These are phyloP conservation scores for Syncephalastrum racemosum DNA, from an alignment of 371 early-diverging fungal species.

Conservation along the genomic window DNA sequence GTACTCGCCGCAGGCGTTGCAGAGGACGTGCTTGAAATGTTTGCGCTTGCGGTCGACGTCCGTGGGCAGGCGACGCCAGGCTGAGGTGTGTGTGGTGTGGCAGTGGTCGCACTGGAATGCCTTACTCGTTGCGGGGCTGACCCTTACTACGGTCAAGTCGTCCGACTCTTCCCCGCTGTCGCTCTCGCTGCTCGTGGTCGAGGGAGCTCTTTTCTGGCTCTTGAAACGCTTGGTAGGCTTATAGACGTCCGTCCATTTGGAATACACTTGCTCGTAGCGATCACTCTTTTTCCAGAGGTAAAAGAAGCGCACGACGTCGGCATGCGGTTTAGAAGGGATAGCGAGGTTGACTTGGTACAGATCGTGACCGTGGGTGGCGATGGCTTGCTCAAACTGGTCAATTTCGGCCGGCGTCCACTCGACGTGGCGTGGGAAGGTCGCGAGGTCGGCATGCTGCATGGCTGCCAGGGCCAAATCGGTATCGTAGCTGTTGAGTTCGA, in stretches of 20 bases:
- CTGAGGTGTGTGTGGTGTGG: constrained; percentile 41
- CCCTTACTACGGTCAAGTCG: constrained; percentile 33
- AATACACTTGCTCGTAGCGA: constrained; percentile 67
- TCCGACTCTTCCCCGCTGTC: constrained; percentile 26
- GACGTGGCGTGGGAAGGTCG: constrained; percentile 50
- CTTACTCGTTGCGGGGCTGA: constrained; percentile 13
- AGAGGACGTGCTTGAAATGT: constrained; percentile 55
- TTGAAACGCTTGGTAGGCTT: constrained; percentile 62
- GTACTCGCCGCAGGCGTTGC: constrained; percentile 69
- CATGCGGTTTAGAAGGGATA: constrained; percentile 59
- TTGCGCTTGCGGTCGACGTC: constrained; percentile 52
- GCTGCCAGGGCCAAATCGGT: constrained; percentile 54
- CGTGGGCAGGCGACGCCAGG: constrained; percentile 56
- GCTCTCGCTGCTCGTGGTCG: constrained; percentile 15
- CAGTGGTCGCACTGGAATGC: constrained; percentile 62
- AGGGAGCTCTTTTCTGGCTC: constrained; percentile 2
- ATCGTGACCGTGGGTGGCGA: constrained; percentile 73
- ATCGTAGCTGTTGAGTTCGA: constrained; percentile 60
- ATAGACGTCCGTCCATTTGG: constrained; percentile 69
- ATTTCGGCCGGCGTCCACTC: constrained; percentile 65
- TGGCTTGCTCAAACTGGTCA: constrained; percentile 66
- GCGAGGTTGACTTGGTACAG: constrained; percentile 58
- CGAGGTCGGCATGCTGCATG: constrained; percentile 47
- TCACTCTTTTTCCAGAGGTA: constrained; percentile 76
- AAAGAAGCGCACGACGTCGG: constrained; percentile 68